phyloP scores from a whole-genome alignment of 306 rosid genomes.

The Castanospermum australe region DNA sequence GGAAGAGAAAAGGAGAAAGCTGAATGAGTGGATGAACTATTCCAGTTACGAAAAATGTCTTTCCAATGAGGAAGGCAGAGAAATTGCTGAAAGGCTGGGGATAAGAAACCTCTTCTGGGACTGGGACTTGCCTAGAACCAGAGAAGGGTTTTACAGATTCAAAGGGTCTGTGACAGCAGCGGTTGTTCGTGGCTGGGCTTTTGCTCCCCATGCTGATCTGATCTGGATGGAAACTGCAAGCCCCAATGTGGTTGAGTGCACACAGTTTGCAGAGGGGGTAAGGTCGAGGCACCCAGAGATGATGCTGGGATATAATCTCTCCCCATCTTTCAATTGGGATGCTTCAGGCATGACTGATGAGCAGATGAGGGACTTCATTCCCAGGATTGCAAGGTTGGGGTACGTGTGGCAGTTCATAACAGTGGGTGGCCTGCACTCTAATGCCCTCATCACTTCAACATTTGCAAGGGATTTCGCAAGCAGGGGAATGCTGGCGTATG shows the following conservation, averaged over 20 bases:
- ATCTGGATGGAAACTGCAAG: conserved; percentile 92
- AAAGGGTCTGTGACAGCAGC: conserved; percentile 78
- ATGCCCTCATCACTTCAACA: conserved; percentile 72
- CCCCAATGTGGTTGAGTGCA: conserved; percentile 76
- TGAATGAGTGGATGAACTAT: conserved; percentile 62
- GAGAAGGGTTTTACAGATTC: conserved; percentile 94
- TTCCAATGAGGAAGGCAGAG: conserved; percentile 71
- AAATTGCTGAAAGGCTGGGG: conserved; percentile 64
- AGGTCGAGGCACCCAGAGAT: conserved; percentile 53
- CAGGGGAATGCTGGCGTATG: conserved; percentile 94
- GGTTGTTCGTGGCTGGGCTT: conserved; percentile 80
- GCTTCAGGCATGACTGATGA: conserved; percentile 88
- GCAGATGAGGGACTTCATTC: conserved; percentile 83
- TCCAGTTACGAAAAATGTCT: conserved; percentile 59
- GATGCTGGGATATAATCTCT: conserved; percentile 84
- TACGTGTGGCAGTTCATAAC: conserved; percentile 95
- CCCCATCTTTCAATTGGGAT: conserved; percentile 99
- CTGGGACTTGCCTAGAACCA: conserved; percentile 91
- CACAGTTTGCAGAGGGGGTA: conserved; percentile 72
- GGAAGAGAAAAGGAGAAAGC: conserved; percentile 56
- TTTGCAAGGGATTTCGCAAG: conserved; percentile 80
- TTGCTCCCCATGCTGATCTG: conserved; percentile 76
- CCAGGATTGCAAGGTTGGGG: conserved; percentile 76
- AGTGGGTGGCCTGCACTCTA: conserved; percentile 84
- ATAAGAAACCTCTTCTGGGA: conserved; percentile 77